Conservation (phyloP, 2,329 filamentous ascomycete genomes). For the Aspergillus tamarii region DNA sequence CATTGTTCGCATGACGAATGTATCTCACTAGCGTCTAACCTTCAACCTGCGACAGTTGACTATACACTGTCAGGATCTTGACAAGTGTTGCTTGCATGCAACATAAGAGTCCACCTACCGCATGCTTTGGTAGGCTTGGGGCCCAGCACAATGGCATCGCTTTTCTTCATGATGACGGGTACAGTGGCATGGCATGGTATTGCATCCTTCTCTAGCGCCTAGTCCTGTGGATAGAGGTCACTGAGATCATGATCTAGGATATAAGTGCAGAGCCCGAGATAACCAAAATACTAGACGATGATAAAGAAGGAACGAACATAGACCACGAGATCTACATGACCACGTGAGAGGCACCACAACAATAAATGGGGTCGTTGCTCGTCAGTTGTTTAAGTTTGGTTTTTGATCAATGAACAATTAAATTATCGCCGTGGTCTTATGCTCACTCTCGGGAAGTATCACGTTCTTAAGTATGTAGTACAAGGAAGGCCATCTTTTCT, state of each 20-base stretch:
- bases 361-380: neutral
- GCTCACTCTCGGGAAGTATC: neutral
- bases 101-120: slow-evolving; percentile 23
- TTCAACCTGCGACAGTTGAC: slow-evolving; percentile 37
- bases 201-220: neutral
- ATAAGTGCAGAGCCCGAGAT: neutral
- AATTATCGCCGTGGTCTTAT: neutral
- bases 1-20: neutral
- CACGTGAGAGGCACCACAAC: slow-evolving; percentile 6
- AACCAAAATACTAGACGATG: neutral
- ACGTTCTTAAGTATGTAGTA: neutral
- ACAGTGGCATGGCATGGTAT: slow-evolving; percentile 1
- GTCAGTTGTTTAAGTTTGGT: neutral
- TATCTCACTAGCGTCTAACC: slow-evolving; percentile 14
- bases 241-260: neutral
- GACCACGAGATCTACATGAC: neutral
- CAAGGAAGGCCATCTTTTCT: neutral
- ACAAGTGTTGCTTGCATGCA: slow-evolving; percentile 1
- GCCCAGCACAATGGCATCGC: slow-evolving; percentile 21
- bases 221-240: neutral
- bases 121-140: slow-evolving; percentile 38
- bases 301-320: neutral
- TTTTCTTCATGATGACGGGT: slow-evolving; percentile 23
- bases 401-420: neutral
- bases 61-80: slow-evolving; percentile 18